Base-by-base conservation (phyloP, 352 stramenopile genomes). In the Pythium monospermum region DNA sequence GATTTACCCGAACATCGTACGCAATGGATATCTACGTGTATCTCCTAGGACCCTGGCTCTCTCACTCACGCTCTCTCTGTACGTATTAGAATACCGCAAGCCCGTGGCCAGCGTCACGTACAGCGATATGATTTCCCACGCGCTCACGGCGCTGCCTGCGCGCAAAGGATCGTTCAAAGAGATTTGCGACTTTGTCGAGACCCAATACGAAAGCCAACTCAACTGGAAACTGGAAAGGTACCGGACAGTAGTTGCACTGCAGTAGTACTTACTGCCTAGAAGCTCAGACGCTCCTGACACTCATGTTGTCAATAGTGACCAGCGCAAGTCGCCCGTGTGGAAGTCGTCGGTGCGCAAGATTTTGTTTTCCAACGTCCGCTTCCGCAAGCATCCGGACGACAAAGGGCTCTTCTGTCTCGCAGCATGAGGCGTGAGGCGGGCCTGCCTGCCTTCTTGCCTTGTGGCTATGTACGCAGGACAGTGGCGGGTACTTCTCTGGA, bases 161-260 rank as follows among this genome's bases (percentile, higher is more conserved):
- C 70, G 77, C 42, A 92, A 87, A 64, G 81, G 80, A 30, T 81
- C 85, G 4, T 95, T 94, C 61, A 95, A 91, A 53, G 74, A 94
- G 46, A 95, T 95, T 57, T 95, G 83, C 28, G 76, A 93, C 51
- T 92, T 93, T 64, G 80, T 95, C 30, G 85, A 94, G 66, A 74
- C 66, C 13, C 49, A 93, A 47, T 95, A 93, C 64, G 75, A 89
- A 47, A 88, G 73, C 45, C 76, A 91, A 64, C 76, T 95, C 32
- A 94, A 95, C 67, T 95, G 85, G 85, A 95, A 95, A 59, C 66
- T 95, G 7, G 85, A 95, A 53, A 87, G 76, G 80, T 90, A 25
- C 12, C 57, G 38, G 6, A 3, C 1, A 30, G 12, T 50, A 16
- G 16, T 33, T 11, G 5, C n/a, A 21, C 27, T 22, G 26, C 19